Evolutionary conservation across 1,284 basidiomycete species (phyloP), one percentile per base, ranked within the genome.

Genomic region (Amylostereum areolatum): DNA sequence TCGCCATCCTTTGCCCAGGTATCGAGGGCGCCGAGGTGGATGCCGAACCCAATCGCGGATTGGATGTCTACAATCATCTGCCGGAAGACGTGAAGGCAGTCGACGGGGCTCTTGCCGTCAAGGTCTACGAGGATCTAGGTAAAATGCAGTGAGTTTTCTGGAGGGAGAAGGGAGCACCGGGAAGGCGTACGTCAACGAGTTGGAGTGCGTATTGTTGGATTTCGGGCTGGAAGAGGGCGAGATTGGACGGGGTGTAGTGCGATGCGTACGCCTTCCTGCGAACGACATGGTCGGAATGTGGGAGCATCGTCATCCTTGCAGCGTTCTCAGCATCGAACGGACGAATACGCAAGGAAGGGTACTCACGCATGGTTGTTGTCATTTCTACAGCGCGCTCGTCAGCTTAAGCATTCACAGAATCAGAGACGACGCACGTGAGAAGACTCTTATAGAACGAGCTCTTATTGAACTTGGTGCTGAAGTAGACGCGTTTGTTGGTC

Each of bases 401-500:
- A n/a, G n/a, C n/a, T n/a, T n/a, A n/a, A n/a, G n/a, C n/a, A n/a
- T n/a, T n/a, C n/a, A n/a, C n/a, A n/a, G n/a, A n/a, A n/a, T n/a
- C n/a, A n/a, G n/a, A n/a, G n/a, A n/a, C n/a, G 11, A 47, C 50
- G 43, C 27, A 52, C 55, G 50, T 50, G 28, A 51, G 24, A 3
- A 57, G 45, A 35, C 46, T 35, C 43, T 55, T 54, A 44, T 59
- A 59, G 30, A 52, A 83, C 30, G 31, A 27, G 28, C 51, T 54
- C 51, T 59, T 59, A 29, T 32, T 29, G 29, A 59, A 49, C 25
- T 50, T 53, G 40, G 47, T 54, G 24, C 51, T 46, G 30, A 51
- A 52, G 31, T 59, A 59, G 3, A 59, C 55, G 29, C 49, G 42
- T 45, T 53, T 55, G 46, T 54, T 52, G 10, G 52, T 44, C 5